Conservation (phyloP, 495 filamentous ascomycete genomes). For the Penicillium bialowiezense region DNA sequence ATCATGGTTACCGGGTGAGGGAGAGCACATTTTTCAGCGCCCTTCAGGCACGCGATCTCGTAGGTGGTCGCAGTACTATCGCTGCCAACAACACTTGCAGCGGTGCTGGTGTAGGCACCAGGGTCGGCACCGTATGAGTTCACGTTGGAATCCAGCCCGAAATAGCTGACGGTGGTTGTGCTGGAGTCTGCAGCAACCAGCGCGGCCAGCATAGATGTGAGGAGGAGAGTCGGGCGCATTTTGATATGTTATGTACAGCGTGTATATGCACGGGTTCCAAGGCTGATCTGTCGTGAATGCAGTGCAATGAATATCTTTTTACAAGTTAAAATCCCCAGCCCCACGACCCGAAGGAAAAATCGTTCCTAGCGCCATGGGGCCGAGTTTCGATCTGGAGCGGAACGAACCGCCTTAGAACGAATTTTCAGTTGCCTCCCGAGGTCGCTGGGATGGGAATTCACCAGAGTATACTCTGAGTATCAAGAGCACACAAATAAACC, state of each 20-base stretch:
- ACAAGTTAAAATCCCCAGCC: background rate
- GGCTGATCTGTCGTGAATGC: too few relatives aligned
- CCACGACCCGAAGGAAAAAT: background rate
- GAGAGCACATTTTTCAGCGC: constrained; percentile 19
- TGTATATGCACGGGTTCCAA: background rate
- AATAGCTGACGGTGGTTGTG: constrained; percentile 11
- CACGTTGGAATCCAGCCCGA: background rate
- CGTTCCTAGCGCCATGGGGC: background rate
- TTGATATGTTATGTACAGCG: background rate
- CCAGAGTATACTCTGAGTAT: too few relatives aligned
- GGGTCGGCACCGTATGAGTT: background rate
- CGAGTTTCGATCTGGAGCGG: too few relatives aligned
- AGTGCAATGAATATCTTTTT: background rate
- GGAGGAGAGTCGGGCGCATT: constrained; percentile 2
- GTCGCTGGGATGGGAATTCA: too few relatives aligned
- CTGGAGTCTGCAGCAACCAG: constrained; percentile 7
- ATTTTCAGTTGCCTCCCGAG: too few relatives aligned
- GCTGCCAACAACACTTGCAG: constrained; percentile 22
- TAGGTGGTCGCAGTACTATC: constrained; percentile 27
- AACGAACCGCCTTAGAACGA: too few relatives aligned
- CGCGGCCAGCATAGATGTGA: constrained; percentile 1
- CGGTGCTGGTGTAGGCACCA: constrained; percentile 15
- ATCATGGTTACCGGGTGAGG: constrained; percentile 24
- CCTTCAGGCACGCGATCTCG: constrained; percentile 19
- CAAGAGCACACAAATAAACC: too few relatives aligned